Base-by-base conservation (phyloP, 2,329 filamentous ascomycete species). In the Sporothrix phasma region DNA sequence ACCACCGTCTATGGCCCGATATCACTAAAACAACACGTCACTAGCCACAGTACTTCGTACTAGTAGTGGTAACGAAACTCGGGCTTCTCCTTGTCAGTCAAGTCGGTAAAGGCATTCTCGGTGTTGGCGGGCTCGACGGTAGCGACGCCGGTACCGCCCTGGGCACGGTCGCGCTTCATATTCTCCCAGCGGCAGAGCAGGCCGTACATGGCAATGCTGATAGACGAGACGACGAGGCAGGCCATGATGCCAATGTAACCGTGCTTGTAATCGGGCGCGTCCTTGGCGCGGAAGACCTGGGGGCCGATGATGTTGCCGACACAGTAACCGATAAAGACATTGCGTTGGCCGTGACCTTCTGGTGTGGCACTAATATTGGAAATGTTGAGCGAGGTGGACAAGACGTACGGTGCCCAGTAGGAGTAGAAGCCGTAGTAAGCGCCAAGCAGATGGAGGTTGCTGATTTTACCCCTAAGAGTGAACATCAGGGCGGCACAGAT, bases 231-330 rank as follows among this genome's bases (percentile, higher is more conserved):
- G 11, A 74, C 77, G 2, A 64, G 43, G 24, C 62, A 64, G 13
- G 53, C 62, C 19, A 64, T 34, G 63, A 88, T 84, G 1, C 81
- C 83, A 61, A 88, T 84, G 68, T 86, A 83, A 1, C 84, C 86
- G 1, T 84, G 81, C 3, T 68, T 70, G 37, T 78, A 78, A 3
- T 70, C 70, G 2, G 81, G 82, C 0, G 77, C 79, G 65, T 84
- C 80, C 46, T 74, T 74, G 2, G 75, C 75, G 68, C 79, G 79
- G 73, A 84, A 84, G 2, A 81, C 83, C 70, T 83, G 79, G 0
- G 81, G n/a, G n/a, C n/a, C n/a, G n/a, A n/a, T n/a, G n/a, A n/a
- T n/a, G n/a, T n/a, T n/a, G n/a, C n/a, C n/a, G 81, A 77, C 75
- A 3, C 82, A 85, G 39, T 53, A 60, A 37, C 47, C 26, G 15